Percentiles rank a stretch among this genome's conserved stretches.
These are phyloP conservation scores for Aspergillus sp. DNA, from an alignment of 2,329 filamentous ascomycete genomes.

Conservation along the genomic window DNA sequence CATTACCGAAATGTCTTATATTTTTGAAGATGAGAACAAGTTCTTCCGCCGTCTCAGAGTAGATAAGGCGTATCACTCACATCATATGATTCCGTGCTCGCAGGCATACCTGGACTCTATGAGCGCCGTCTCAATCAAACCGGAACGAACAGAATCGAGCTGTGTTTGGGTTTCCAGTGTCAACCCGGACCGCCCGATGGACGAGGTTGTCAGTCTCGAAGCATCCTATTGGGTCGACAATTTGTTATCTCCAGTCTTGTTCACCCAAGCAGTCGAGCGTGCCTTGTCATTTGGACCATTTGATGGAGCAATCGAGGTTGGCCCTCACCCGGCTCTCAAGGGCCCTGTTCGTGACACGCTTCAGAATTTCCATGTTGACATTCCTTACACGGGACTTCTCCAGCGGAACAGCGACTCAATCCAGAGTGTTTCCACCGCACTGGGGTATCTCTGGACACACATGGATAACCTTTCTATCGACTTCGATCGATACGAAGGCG, in stretches of 20 bases:
- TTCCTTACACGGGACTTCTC: background rate
- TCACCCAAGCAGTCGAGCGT: slow-evolving; percentile 19
- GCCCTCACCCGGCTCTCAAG: slow-evolving; percentile 28
- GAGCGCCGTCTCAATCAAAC: background rate
- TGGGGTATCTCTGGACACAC: background rate
- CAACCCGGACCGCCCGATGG: slow-evolving; percentile 4
- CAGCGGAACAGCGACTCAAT: background rate
- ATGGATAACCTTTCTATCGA: background rate
- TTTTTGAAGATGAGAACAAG: slow-evolving; percentile 1
- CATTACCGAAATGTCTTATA: slow-evolving; percentile 17
- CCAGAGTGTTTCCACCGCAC: background rate
- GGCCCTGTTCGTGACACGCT: slow-evolving; percentile 9
- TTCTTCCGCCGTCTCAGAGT: slow-evolving; percentile 30
- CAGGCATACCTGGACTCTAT: slow-evolving; percentile 12
- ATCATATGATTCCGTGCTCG: slow-evolving; percentile 28
- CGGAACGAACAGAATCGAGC: background rate
- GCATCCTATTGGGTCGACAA: slow-evolving; percentile 32
- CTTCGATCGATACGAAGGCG: background rate
- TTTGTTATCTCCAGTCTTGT: slow-evolving; percentile 29
- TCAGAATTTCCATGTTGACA: background rate
- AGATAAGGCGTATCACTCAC: slow-evolving; percentile 36
- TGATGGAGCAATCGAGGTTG: slow-evolving; percentile 19
- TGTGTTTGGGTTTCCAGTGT: slow-evolving; percentile 3
- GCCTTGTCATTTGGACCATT: slow-evolving; percentile 4
- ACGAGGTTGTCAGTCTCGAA: background rate